Percentiles rank a stretch among this genome's conserved stretches.
Evolutionary conservation across 768 basidiomycete species (phyloP).

Genomic region (Lactarius hatsudake): DNA sequence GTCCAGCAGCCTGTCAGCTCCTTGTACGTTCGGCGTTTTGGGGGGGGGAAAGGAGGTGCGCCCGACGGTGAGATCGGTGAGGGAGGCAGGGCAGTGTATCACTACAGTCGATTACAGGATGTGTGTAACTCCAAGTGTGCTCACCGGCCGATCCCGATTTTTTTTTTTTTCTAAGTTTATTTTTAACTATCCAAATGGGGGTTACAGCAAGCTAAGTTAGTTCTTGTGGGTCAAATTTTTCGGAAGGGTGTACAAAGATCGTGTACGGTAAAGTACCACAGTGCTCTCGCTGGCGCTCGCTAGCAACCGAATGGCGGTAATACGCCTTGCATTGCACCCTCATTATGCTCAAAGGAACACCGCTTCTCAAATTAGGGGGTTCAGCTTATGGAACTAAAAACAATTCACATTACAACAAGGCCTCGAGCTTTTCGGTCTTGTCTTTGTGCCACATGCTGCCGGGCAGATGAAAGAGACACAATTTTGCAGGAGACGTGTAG

Average conservation of each 20-base stretch:
- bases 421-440: not conserved
- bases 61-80: not conserved
- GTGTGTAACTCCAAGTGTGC: too few relatives aligned
- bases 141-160: not conserved
- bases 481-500: not conserved
- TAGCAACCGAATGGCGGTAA: constrained; percentile 2
- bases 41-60: not conserved
- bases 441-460: not conserved
- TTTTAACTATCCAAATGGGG: constrained; percentile 12
- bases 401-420: constrained; percentile 5
- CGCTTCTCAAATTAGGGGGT: constrained; percentile 14
- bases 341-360: constrained; percentile 12
- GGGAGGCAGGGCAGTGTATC: not conserved
- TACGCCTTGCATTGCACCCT: not conserved
- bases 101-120: not conserved
- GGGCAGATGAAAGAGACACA: not conserved
- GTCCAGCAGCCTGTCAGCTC: constrained; percentile 7
- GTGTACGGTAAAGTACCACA: not conserved
- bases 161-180: not conserved
- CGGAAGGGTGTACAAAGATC: not conserved
- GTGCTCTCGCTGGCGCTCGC: not conserved
- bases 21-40: not conserved
- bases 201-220: not conserved
- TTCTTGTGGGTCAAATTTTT: constrained; percentile 1
- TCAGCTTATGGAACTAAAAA: constrained; percentile 8